Base-by-base conservation (phyloP, 805 yeast genomes). In the Hanseniaspora mollemarum region DNA sequence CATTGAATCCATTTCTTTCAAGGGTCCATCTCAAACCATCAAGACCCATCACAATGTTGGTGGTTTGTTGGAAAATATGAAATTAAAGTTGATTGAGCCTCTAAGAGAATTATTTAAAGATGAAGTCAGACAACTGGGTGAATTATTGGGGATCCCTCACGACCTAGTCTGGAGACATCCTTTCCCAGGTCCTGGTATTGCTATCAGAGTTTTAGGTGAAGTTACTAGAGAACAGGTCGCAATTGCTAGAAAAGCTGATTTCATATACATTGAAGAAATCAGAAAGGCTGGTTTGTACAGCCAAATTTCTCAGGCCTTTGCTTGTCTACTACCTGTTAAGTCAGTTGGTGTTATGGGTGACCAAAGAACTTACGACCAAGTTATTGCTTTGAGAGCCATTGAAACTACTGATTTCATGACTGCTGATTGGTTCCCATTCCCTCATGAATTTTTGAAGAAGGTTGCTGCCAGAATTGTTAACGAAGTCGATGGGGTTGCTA, bases 101-200 rank as follows among this genome's bases (percentile, higher is more conserved):
- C 78, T 92, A 67, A 83, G 99, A 71, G 99, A 92, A 75, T 77
- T 92, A 63, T 92, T 92, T 78, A 92, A 92, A 73, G 99, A 92
- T 68, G 99, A 92, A 76, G 99, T 92, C 53, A 87, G 99, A 71
- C 85, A 82, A 61, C 74, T 92, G 59, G 99, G 99, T 71, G 86
- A 87, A 73, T 71, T 92, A 49, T 72, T 92, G 72, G 96, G 95
- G 46, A 90, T 92, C 61, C 94, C 96, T 32, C 92, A 86, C 64
- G 97, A 92, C 61, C 77, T 92, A 60, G 97, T 92, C 59, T 90
- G 97, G 97, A 86, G 99, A 76, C 99, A 92, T 67, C 99, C 99
- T 53, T 92, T 92, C 94, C 99, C 99, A 62, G 99, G 99, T 67
- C 99, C 99, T 67, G 99, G 99, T 74, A 84, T 92, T 65, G 99